Percentiles rank a stretch among this genome's conserved stretches.
phyloP scores from a whole-genome alignment of 352 stramenopile species.

The Phytophthora sp. region DNA sequence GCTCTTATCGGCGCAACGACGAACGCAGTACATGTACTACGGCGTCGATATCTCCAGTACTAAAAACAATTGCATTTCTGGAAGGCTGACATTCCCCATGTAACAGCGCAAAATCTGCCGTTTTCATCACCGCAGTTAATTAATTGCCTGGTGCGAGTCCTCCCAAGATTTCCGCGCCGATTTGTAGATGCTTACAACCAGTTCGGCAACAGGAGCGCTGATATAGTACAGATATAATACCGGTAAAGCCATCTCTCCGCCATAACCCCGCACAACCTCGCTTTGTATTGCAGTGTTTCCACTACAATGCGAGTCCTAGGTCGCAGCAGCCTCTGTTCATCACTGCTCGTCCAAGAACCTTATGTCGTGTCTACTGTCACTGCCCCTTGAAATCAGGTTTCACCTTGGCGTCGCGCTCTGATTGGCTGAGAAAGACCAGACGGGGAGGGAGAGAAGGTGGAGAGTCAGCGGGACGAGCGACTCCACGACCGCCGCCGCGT shows the following conservation, averaged over 20 bases:
- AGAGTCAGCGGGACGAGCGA: slow-evolving; percentile 39
- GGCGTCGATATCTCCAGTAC: not conserved
- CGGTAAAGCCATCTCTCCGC: not conserved
- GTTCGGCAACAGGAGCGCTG: slow-evolving; percentile 2
- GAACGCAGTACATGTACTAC: not conserved
- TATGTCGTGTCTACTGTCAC: not conserved
- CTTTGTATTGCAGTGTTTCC: not conserved
- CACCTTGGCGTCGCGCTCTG: slow-evolving; percentile 7
- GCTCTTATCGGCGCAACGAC: not conserved
- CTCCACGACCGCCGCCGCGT: slow-evolving; percentile 20
- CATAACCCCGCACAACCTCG: not conserved
- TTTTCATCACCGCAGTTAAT: no score
- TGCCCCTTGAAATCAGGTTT: slow-evolving; percentile 3
- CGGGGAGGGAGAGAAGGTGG: slow-evolving; percentile 28
- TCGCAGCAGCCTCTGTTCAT: not conserved
- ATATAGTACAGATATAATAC: not conserved
- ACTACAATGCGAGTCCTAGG: no score
- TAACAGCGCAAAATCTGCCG: slow-evolving; percentile 11
- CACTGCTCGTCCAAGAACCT: not conserved
- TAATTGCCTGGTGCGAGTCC: slow-evolving; percentile 1
- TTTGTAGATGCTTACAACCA: not conserved
- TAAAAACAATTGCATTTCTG: not conserved
- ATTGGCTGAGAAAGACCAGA: slow-evolving; percentile 41
- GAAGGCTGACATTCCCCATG: not conserved
- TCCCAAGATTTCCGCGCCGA: not conserved